phyloP scores from a whole-genome alignment of 140 eudicot genomes.

The Ambrosia hybrid region DNA sequence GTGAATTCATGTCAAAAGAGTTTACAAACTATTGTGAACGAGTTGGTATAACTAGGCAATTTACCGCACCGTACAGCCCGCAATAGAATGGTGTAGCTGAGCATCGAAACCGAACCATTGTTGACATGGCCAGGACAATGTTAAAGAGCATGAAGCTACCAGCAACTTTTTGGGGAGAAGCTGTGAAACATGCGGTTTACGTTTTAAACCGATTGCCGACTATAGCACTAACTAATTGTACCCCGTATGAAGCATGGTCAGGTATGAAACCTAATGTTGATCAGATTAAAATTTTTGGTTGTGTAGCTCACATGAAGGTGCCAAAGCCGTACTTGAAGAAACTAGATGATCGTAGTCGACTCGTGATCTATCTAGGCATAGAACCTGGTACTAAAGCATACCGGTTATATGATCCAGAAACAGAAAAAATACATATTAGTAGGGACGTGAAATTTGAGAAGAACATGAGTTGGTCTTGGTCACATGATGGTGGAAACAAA shows the following conservation, averaged over 20 bases:
- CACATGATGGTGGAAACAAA: no score
- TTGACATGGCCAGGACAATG: neutral
- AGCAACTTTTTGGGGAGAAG: neutral
- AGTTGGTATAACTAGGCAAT: neutral
- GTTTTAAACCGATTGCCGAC: neutral
- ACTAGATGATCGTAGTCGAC: neutral
- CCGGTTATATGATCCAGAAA: neutral
- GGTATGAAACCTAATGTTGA: neutral
- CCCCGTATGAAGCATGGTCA: neutral
- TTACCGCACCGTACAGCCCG: neutral
- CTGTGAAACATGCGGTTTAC: neutral
- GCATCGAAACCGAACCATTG: neutral
- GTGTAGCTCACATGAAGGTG: neutral
- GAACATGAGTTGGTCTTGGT: neutral
- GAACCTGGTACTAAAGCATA: conserved; percentile 10
- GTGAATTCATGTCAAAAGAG: no score
- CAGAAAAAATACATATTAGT: neutral
- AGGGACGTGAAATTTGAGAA: neutral
- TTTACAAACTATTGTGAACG: neutral
- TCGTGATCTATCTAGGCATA: neutral
- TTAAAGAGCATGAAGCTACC: neutral
- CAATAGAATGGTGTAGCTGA: neutral
- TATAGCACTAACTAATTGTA: neutral
- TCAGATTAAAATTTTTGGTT: neutral
- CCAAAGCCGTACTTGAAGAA: neutral